Evolutionary conservation across 306 rosid genomes (phyloP).

Genomic region (Ormosia semicastrata): DNA sequence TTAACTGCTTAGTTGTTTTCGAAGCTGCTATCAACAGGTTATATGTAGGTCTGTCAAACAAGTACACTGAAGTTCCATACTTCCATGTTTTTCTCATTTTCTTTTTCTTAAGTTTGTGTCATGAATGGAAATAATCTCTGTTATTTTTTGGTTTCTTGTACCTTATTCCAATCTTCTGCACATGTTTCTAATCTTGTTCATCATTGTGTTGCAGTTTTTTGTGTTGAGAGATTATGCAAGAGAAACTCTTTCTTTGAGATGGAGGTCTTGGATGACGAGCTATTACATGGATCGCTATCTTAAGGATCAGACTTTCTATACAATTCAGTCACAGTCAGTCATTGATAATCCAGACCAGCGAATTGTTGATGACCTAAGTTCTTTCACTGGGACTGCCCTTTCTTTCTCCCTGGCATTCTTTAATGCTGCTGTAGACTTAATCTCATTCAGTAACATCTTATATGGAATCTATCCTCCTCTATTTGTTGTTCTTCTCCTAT

Average conservation of each 20-base stretch:
- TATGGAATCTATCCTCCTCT: slow-evolving; percentile 93
- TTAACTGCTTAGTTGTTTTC: neutral
- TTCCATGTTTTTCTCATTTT: neutral
- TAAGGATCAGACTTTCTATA: slow-evolving; percentile 80
- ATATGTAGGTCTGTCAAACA: neutral
- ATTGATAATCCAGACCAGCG: slow-evolving; percentile 97
- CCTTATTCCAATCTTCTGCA: slow-evolving; percentile 6
- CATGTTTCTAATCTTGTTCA: slow-evolving; percentile 27
- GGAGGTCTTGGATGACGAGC: slow-evolving; percentile 99
- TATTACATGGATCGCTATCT: slow-evolving; percentile 90
- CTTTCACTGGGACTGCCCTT: slow-evolving; percentile 88
- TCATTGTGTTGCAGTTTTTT: slow-evolving; percentile 61
- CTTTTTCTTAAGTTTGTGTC: neutral
- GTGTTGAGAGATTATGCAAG: slow-evolving; percentile 90
- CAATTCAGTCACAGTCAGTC: slow-evolving; percentile 90
- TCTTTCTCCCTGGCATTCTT: slow-evolving; percentile 77
- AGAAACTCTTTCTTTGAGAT: slow-evolving; percentile 86
- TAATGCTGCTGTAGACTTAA: slow-evolving; percentile 83
- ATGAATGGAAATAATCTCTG: neutral
- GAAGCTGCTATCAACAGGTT: slow-evolving; percentile 1
- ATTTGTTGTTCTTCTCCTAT: slow-evolving; percentile 75
- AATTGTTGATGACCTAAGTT: slow-evolving; percentile 90
- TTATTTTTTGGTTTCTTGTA: neutral
- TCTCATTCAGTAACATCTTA: slow-evolving; percentile 91
- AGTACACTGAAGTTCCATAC: neutral